Base-by-base conservation (phyloP, 768 basidiomycete genomes). In the Calocybe indica region DNA sequence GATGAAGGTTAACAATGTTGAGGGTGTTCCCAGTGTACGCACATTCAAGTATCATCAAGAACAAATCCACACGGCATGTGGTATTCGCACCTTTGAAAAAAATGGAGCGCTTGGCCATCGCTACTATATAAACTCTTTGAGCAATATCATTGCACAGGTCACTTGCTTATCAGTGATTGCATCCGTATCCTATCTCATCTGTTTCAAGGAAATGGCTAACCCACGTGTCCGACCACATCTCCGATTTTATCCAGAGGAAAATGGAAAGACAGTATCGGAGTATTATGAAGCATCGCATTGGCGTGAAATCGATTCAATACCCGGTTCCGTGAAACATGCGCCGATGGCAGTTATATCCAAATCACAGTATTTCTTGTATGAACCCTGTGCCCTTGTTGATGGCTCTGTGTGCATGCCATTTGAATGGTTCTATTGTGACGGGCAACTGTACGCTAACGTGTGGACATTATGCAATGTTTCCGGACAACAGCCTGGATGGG, bases 191-290 rank as follows among this genome's bases (percentile, higher is more conserved):
- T 11, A 31, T 36, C 45, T 38, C 33, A 30, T n/a, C n/a, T n/a
- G 15, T 7, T 5, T 34, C 28, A 31, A 67, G 65, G 65, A 67
- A 56, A 63, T 65, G 59, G 52, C 65, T 1, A 67, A 67, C 42
- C 63, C 63, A 0, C 30, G 22, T 28, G 60, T 67, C 5, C 56
- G 56, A 10, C 47, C 51, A 0, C 55, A 64, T 40, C 51, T 67
- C 0, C 15, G 22, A 3, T 58, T 60, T 43, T 58, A 61, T 43
- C 63, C 65, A 8, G 64, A 65, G 47, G 64, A 65, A 45, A 41
- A n/a, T n/a, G n/a, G n/a, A n/a, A n/a, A n/a, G n/a, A n/a, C n/a
- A n/a, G n/a, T n/a, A n/a, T n/a, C n/a, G n/a, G n/a, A n/a, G n/a
- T n/a, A n/a, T n/a, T n/a, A n/a, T n/a, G n/a, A n/a, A n/a, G n/a